Evolutionary conservation across 208 protist genomes (phyloP), one percentile per base, ranked within the genome.

Genomic region (Herpetomonas tarakana): DNA sequence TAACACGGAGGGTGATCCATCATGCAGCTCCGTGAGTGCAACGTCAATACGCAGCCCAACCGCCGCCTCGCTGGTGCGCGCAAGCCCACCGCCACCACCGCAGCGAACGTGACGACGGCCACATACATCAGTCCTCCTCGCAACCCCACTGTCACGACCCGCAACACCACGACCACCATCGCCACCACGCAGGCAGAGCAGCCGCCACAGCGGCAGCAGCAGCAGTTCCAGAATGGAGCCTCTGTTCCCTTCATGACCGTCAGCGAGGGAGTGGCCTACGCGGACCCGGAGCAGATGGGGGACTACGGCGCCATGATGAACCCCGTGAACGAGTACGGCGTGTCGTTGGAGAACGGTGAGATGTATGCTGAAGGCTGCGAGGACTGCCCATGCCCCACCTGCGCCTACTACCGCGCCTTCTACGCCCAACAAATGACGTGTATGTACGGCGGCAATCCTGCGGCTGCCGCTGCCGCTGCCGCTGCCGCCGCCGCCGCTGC

Each of bases 41-140:
- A 82, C 47, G 54, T 74, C 39, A 84, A 80, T 58, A 65, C 65
- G 12, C 35, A 45, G 29, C 45, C 39, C n/a, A n/a, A n/a, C n/a
- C n/a, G n/a, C n/a, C n/a, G n/a, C n/a, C n/a, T n/a, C 11, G 45
- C 16, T 14, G 16, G 25, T 27, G 27, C 52, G 16, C n/a, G 4
- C 14, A 59, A 68, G 44, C 68, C 49, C 27, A 24, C 21, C n/a
- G n/a, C n/a, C n/a, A n/a, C n/a, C n/a, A n/a, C n/a, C n/a, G n/a
- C n/a, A n/a, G n/a, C n/a, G n/a, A n/a, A n/a, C n/a, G n/a, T n/a
- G n/a, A n/a, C 59, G 26, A 52, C 61, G 45, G 80, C 84, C 18
- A 86, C 78, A 6, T 87, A 79, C 65, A 59, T 88, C 46, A 77
- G 69, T 52, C 84, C 84, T 4, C 84, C 84, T 6, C 84, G 84